Base-by-base conservation (phyloP, 805 yeast species). In the Spathaspora sp. region DNA sequence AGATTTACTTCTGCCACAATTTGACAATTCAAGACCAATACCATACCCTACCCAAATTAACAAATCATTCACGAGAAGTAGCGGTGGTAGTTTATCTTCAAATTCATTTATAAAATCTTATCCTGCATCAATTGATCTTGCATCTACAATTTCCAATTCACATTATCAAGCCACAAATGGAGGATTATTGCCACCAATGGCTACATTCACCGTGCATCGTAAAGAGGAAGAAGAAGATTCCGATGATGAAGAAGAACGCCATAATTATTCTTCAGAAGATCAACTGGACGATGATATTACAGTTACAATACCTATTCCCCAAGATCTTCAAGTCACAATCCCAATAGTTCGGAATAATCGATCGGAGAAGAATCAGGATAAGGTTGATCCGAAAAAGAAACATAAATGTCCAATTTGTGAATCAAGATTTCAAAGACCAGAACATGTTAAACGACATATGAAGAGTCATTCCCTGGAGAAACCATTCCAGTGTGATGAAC, bases 381-480 rank as follows among this genome's bases (percentile, higher is more conserved):
- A 52, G 29, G 49, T 55, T 42, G 77, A 73, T 55, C 75, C 77
- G 8, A 82, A 81, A 60, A 85, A 83, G 64, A 73, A 75, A 48
- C 88, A 85, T 64, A 75, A 75, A 56, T 85, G 90, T 67, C 87
- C 87, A 1, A 63, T 83, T 42, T 83, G 89, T 61, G 81, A 78
- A 46, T 75, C 82, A 40, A 66, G 78, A 48, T 84, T 84, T 71
- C 89, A 83, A 62, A 66, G 87, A 56, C 87, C 90, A 2, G 90
- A 85, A 59, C 90, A 85, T 64, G 90, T 85, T 28, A 85, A 81
- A 62, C 64, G 89, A 55, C 83, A 81, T 59, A 72, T 81, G 78
- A 75, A 82, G 60, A 73, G 80, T 43, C 86, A 81, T 63, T 76
- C 82, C 5, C 68, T 78, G 10, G 85, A 81, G 55, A 81, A 80